These are phyloP conservation scores for Diospyros lotus DNA, from an alignment of 148 eudicot species.

Conservation along the genomic window DNA sequence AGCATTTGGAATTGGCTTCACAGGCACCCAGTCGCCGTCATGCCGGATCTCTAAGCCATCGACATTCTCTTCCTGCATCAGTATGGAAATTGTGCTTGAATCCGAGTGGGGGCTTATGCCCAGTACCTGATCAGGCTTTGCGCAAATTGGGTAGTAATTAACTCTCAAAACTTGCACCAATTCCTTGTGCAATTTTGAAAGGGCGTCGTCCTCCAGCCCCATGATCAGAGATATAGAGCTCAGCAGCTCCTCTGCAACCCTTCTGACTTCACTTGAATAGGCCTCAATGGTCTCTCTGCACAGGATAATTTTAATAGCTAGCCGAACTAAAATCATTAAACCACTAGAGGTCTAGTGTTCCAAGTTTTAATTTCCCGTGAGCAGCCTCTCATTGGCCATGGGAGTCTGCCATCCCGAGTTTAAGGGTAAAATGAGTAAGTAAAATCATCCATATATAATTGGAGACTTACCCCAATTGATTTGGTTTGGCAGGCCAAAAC, in stretches of 20 bases:
- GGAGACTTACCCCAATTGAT: too few relatives aligned
- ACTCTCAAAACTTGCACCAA: slow-evolving; percentile 68
- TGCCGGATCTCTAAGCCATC: slow-evolving; percentile 68
- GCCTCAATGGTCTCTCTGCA: slow-evolving; percentile 53
- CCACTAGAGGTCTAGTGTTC: too few relatives aligned
- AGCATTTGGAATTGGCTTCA: slow-evolving; percentile 54
- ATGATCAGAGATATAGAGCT: slow-evolving; percentile 53
- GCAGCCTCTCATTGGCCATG: too few relatives aligned
- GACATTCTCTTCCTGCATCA: slow-evolving; percentile 53
- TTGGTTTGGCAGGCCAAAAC: slow-evolving; percentile 2
- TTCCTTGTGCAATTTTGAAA: slow-evolving; percentile 60
- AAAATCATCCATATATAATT: too few relatives aligned
- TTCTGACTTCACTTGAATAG: slow-evolving; percentile 52
- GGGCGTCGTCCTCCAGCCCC: slow-evolving; percentile 30
- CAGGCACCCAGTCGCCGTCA: slow-evolving; percentile 52
- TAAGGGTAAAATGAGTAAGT: too few relatives aligned
- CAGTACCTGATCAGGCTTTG: slow-evolving; percentile 70
- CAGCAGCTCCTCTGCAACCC: slow-evolving; percentile 42
- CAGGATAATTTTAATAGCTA: too few relatives aligned
- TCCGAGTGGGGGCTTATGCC: slow-evolving; percentile 90
- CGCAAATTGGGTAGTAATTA: slow-evolving; percentile 81
- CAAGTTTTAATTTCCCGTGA: too few relatives aligned
- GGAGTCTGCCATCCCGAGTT: too few relatives aligned
- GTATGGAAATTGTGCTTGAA: slow-evolving; percentile 73
- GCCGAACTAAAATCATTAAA: too few relatives aligned